A percentile compares a stretch with the other conserved stretches of the same genome.
Evolutionary conservation across 139 green algal genomes (phyloP).

Genomic region (Micromonas pusilla): DNA sequence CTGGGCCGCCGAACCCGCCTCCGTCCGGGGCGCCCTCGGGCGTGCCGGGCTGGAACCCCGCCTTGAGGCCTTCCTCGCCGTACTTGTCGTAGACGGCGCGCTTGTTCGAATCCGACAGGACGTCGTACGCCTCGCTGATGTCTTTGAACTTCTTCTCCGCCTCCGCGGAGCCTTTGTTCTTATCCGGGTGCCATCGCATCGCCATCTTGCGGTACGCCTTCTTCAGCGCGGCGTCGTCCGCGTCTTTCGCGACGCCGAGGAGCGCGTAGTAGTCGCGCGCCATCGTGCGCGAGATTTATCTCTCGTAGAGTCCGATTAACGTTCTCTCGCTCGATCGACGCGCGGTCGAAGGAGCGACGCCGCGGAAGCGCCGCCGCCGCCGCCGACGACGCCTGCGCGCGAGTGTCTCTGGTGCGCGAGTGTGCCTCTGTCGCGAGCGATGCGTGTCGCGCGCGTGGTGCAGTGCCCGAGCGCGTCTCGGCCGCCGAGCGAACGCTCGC

Average conservation of each 20-base stretch:
- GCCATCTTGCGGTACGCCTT: slow-evolving; percentile 37
- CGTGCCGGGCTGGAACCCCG: neutral
- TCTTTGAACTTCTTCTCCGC: slow-evolving; percentile 36
- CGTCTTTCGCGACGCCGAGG: slow-evolving; percentile 20
- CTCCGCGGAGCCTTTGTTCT: slow-evolving; percentile 32
- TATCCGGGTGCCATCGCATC: slow-evolving; percentile 36
- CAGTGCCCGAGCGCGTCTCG: too few relatives aligned
- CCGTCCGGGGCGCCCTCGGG: slow-evolving; percentile 46
- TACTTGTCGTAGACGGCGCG: slow-evolving; percentile 24
- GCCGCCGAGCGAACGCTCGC: too few relatives aligned
- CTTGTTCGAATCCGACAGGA: slow-evolving; percentile 30
- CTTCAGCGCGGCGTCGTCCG: slow-evolving; percentile 28
- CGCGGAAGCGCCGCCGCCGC: too few relatives aligned
- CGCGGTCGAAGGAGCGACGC: too few relatives aligned
- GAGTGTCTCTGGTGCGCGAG: too few relatives aligned
- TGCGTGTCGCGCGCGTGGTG: too few relatives aligned
- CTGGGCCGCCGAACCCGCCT: slow-evolving; percentile 86
- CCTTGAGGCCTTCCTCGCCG: slow-evolving; percentile 19
- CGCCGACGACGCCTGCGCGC: too few relatives aligned
- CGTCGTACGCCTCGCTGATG: slow-evolving; percentile 33
- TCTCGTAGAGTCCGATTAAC: neutral
- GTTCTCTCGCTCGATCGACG: neutral
- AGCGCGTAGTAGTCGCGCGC: slow-evolving; percentile 23
- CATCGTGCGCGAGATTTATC: neutral
- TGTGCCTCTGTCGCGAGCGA: too few relatives aligned